Conservation (phyloP, 148 eudicot genomes). For the Cornus kousa region DNA sequence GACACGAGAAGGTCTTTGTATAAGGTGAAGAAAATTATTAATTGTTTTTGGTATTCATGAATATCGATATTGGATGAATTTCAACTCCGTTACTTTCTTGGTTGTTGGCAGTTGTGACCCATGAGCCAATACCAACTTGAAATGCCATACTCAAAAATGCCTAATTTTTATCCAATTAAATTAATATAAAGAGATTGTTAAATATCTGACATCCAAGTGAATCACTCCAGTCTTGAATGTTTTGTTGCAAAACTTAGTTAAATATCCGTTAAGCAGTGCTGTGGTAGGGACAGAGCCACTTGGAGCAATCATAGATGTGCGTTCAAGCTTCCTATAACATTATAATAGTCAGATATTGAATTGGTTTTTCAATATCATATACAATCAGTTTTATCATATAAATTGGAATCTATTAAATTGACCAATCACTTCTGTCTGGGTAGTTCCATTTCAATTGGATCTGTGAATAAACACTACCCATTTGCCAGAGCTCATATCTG, state of each 20-base stretch:
- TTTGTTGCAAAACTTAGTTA: not conserved
- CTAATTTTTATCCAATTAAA: not conserved
- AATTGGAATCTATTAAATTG: not conserved
- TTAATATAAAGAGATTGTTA: not conserved
- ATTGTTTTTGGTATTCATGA: not conserved
- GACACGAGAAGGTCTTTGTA: slow-evolving; percentile 97
- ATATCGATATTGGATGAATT: not conserved
- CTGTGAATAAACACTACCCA: not conserved
- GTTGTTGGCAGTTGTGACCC: not conserved
- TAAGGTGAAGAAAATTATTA: slow-evolving; percentile 49
- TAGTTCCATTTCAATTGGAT: not conserved
- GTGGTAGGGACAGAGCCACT: not conserved
- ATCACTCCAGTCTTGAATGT: not conserved
- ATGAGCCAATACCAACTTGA: not conserved
- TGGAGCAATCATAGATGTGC: not conserved
- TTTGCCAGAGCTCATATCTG: not conserved
- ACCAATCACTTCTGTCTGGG: not conserved
- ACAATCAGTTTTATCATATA: not conserved
- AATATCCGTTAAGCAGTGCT: not conserved
- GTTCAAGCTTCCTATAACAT: not conserved
- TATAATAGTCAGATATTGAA: not conserved
- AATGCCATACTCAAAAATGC: not conserved
- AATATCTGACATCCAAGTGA: not conserved
- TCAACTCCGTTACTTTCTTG: not conserved
- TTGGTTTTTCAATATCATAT: not conserved